A percentile compares a stretch with the other conserved stretches of the same genome.
phyloP scores from a whole-genome alignment of 2,329 filamentous ascomycete genomes.

The Ceratocystis huliohia region DNA sequence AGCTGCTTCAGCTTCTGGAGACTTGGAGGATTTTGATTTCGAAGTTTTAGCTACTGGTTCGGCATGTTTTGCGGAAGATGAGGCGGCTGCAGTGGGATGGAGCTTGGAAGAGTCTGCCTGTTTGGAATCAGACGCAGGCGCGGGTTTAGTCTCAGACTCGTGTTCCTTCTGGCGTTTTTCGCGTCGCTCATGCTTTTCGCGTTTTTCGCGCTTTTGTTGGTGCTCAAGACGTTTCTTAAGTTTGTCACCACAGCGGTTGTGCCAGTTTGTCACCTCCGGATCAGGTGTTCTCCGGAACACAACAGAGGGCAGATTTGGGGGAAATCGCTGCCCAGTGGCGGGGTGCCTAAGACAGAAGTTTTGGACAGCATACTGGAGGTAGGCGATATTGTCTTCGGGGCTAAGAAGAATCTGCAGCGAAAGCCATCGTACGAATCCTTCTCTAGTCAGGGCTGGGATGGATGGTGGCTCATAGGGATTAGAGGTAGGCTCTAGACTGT shows the following conservation, averaged over 20 bases:
- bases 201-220: conserved; percentile 6
- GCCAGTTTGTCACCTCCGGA: conserved; percentile 72
- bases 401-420: conserved; percentile 78
- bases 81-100: conserved; percentile 2
- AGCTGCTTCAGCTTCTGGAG: not conserved
- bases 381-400: conserved; percentile 76
- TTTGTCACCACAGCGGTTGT: conserved; percentile 60
- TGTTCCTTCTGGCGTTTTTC: conserved; percentile 7
- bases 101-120: not conserved
- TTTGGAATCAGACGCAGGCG: not conserved
- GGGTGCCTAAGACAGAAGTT: conserved; percentile 66
- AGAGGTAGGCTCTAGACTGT: conserved; percentile 65
- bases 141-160: not conserved
- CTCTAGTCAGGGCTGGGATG: conserved; percentile 68
- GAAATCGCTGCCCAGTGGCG: conserved; percentile 57
- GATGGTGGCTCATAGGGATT: conserved; percentile 62
- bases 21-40: not conserved
- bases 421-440: conserved; percentile 88
- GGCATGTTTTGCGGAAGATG: not conserved
- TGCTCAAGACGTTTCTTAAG: conserved; percentile 34
- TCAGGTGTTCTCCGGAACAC: conserved; percentile 64
- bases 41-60: not conserved
- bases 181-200: not conserved
- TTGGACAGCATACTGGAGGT: conserved; percentile 66
- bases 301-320: conserved; percentile 42